Percentiles rank a stretch among this genome's conserved stretches.
phyloP scores from a whole-genome alignment of 306 rosid genomes.

The Vigna mungo region DNA sequence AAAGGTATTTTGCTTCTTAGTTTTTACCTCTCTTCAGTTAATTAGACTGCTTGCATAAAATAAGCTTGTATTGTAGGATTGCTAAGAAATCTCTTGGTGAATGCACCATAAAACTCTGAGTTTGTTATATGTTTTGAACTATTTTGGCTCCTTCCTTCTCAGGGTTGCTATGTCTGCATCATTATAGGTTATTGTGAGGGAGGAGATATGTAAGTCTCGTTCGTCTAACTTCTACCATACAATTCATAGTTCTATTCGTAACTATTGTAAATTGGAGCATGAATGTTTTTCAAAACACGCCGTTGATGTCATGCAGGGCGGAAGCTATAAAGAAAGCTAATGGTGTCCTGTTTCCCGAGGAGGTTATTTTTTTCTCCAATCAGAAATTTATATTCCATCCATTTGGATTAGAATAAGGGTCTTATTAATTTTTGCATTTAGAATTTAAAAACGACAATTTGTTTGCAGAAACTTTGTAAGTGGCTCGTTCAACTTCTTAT shows the following conservation, averaged over 20 bases:
- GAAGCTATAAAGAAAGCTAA: constrained; percentile 87
- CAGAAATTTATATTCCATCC: constrained; percentile 18
- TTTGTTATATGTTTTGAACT: constrained; percentile 27
- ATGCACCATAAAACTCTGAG: not conserved
- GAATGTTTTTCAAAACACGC: constrained; percentile 27
- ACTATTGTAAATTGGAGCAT: constrained; percentile 39
- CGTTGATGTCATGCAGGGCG: constrained; percentile 73
- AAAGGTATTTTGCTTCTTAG: constrained; percentile 64
- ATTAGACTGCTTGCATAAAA: constrained; percentile 20
- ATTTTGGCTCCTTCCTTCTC: constrained; percentile 48
- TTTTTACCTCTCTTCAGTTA: constrained; percentile 28
- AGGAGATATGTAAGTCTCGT: constrained; percentile 86
- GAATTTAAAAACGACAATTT: constrained; percentile 36
- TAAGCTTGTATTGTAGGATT: constrained; percentile 40
- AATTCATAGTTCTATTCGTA: constrained; percentile 39
- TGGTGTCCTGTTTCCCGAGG: constrained; percentile 80
- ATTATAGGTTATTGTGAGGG: constrained; percentile 95
- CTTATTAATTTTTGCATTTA: constrained; percentile 20
- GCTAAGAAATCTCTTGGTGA: not conserved
- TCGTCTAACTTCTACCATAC: constrained; percentile 24
- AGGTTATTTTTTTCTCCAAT: constrained; percentile 58
- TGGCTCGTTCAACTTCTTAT: constrained; percentile 99
- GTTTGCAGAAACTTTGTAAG: constrained; percentile 85
- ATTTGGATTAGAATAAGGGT: constrained; percentile 25
- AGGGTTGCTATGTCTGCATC: constrained; percentile 99